Conservation (phyloP, 768 basidiomycete genomes). For the Coprinopsis sp. region DNA sequence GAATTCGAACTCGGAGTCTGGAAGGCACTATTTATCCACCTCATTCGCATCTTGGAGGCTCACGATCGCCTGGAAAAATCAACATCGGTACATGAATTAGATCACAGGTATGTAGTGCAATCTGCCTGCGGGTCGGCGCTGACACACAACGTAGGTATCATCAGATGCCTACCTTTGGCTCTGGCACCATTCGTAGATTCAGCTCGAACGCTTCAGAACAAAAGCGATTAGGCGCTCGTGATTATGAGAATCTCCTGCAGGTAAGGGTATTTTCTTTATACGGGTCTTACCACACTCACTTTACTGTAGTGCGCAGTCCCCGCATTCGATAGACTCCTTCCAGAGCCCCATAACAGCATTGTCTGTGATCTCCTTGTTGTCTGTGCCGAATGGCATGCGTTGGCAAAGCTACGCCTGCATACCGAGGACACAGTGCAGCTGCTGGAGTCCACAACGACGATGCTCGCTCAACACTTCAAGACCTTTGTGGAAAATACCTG, state of each 20-base stretch:
- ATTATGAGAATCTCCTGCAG: constrained; percentile 33
- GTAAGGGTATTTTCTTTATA: constrained; percentile 10
- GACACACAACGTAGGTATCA: constrained; percentile 9
- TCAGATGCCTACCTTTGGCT: constrained; percentile 13
- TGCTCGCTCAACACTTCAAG: not conserved
- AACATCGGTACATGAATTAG: constrained; percentile 15
- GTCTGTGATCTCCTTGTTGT: constrained; percentile 4
- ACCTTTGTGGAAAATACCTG: not conserved
- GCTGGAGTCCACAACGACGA: constrained; percentile 1
- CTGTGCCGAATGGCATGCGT: constrained; percentile 5
- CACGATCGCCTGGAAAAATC: constrained; percentile 2
- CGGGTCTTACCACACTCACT: not conserved
- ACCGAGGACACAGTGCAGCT: constrained; percentile 4
- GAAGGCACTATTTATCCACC: constrained; percentile 31
- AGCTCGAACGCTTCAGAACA: constrained; percentile 20
- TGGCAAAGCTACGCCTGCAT: constrained; percentile 11
- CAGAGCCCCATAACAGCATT: not conserved
- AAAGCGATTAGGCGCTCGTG: constrained; percentile 23
- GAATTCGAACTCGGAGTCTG: constrained; percentile 23
- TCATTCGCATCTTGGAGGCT: constrained; percentile 27
- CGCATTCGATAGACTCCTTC: constrained; percentile 6
- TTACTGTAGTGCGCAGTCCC: constrained; percentile 12
- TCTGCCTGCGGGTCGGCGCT: too few relatives aligned
- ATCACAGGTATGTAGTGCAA: constrained; percentile 22
- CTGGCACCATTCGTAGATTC: constrained; percentile 22